Conservation (phyloP, 2,329 filamentous ascomycete genomes). For the Fusarium proliferatum region DNA sequence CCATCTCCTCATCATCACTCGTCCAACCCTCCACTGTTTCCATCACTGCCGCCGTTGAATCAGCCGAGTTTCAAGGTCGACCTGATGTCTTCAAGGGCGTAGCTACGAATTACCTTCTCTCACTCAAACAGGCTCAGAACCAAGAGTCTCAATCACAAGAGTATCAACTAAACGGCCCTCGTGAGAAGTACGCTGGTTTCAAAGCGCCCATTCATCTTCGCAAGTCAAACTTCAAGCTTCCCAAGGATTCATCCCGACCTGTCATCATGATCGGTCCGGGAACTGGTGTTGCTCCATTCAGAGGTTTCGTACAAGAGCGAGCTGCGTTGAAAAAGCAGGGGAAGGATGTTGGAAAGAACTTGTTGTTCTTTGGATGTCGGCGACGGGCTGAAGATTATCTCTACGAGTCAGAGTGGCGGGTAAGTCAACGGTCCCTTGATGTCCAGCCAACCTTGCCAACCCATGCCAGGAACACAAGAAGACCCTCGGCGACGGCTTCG, state of each 20-base stretch:
- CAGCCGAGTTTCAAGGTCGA: background rate
- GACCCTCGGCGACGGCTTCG: no score
- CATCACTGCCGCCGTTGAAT: constrained; percentile 10
- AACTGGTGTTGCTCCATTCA: constrained; percentile 17
- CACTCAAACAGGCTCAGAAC: constrained; percentile 12
- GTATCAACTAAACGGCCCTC: background rate
- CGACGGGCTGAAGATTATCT: background rate
- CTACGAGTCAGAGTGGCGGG: background rate
- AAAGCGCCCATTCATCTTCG: background rate
- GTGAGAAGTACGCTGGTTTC: background rate
- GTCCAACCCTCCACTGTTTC: constrained; percentile 13
- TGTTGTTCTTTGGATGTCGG: constrained; percentile 10
- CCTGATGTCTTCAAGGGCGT: constrained; percentile 3
- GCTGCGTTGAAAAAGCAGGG: background rate
- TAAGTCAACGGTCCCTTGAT: no score
- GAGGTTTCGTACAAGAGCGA: constrained; percentile 8
- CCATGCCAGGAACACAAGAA: no score
- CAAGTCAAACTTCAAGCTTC: constrained; percentile 12
- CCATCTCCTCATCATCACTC: constrained; percentile 25
- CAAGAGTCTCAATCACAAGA: background rate
- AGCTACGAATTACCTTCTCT: constrained; percentile 10
- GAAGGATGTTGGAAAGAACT: background rate
- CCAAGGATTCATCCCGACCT: background rate
- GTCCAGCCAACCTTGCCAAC: no score
- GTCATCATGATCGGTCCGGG: constrained; percentile 19